Base-by-base conservation (phyloP, 345 rosid species). In the Dipteronia sinensis region DNA sequence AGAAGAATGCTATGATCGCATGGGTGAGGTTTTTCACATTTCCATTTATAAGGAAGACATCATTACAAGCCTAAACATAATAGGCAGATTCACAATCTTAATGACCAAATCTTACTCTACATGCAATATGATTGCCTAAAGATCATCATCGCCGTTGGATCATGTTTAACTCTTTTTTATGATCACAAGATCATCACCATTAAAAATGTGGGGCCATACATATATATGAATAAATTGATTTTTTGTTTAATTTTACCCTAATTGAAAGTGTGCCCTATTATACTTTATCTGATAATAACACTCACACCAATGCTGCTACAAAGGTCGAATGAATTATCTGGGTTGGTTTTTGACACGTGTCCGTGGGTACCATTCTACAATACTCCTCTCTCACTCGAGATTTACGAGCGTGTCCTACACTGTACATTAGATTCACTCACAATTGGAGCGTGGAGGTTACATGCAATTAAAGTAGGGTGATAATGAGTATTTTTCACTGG, bases 11-110 rank as follows among this genome's bases (percentile, higher is more conserved):
- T n/a, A 74, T 34, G 38, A 34, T 19, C 80, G 85, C 89, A 87
- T 84, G 92, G 89, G 76, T 74, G 86, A 87, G 83, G 85, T 82
- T 85, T 88, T 81, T 76, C 51, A 78, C 73, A 76, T 82, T 89
- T 80, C 88, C 85, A 82, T 55, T 84, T 73, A 72, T 80, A 69
- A 81, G 77, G 77, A 83, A 81, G 79, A 80, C 81, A 91, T 89
- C 89, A 89, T 88, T 81, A 75, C 88, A 78, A 80, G 42, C 80
- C 88, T 87, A 82, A 34, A 34, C 79, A 63, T 59, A 59, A 20
- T 75, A 81, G 85, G 77, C 81, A 67, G 76, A 80, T 84, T 80
- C 85, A 49, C 56, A 42, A 12, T 68, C 63, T 76, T 81, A 78
- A 73, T 77, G 46, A 73, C 80, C 88, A 81, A 79, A 88, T 86